Base-by-base conservation (phyloP, 129 eudicot species). In the Oenanthe sinensis region DNA sequence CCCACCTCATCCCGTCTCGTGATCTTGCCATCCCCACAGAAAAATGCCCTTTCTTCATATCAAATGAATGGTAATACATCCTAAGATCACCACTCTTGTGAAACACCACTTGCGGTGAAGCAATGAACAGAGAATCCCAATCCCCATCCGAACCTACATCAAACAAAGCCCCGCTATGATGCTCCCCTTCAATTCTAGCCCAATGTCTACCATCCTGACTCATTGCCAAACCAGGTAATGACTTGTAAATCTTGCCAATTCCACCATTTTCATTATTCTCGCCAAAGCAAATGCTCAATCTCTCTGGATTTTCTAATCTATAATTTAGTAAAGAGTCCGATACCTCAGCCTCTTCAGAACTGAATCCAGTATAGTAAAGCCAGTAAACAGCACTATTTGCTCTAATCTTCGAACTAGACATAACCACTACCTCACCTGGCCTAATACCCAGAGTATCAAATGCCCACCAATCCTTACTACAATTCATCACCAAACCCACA, bases 171-270 rank as follows among this genome's bases (percentile, higher is more conserved):
- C 98, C 98, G 79, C 93, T 91, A 71, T 91, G 97, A 83, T 91
- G 97, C 47, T 94, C 98, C 70, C 98, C 98, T 79, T 94, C 98
- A 47, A 94, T 94, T 75, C 97, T 83, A 17, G 98, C 97, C 98
- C 98, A 94, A 80, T 94, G 90, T 79, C 98, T 87, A 73, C 98
- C 98, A 82, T 94, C 98, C 87, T 94, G 97, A 81, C 98, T 94
- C 91, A 90, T 90, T 3, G 96, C 98, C 79, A 94, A 91, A 54
- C 98, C 98, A 4, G 93, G 91, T 75, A 94, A 82, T 24, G 97
- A 89, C 90, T 85, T 88, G 3, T 36, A 82, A 78, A 89, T 77
- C 86, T 73, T 87, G 46, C 88, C 85, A 70, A 26, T 71, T 43
- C 75, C 86, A 67, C 71, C 75, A 13, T 71, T 76, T 78, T 68